Evolutionary conservation across 2,329 filamentous ascomycete species (phyloP), one percentile per base, ranked within the genome.

Genomic region (Ophiostoma populinum): DNA sequence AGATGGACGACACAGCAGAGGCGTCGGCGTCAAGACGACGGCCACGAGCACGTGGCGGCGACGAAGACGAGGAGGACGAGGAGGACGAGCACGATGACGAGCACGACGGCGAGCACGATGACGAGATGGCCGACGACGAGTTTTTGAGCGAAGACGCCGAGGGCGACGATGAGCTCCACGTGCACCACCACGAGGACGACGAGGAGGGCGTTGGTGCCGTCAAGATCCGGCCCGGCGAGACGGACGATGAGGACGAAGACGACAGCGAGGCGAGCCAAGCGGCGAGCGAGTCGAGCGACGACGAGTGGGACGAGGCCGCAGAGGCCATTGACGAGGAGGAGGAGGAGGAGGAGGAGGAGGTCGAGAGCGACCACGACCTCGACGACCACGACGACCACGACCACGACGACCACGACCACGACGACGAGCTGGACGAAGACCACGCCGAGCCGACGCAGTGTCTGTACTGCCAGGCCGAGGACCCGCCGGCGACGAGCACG

Each of bases 361-460:
- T 83, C 51, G 76, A 80, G 43, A 82, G 92, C 55, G 80, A 90
- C 36, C 67, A 86, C 19, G 63, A 62, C 38, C 70, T 68, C 25
- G 74, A 67, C 51, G 69, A 75, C 37, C 65, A 65, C 17, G 69
- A 63, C 41, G 60, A 59, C 20, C 64, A 65, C 25, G 67, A 62
- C 52, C 62, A 65, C 37, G 62, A 55, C 2, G 44, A 41, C 36
- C 67, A 86, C 16, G 64, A 62, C 38, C 70, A 69, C 25, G 74
- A 67, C 51, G 69, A 75, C 37, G 65, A 65, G 19, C 68, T 63
- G 40, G 59, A 59, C 21, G 65, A 65, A 25, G 67, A 62, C 51
- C 62, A 65, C 37, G 62, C 37, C 64, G 65, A 18, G 69, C 63
- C 41, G 59, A 59, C 20, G 64, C 65, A n/a, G n/a, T n/a, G n/a